Conservation (phyloP, 352 stramenopile species). For the Globisporangium middletonii region DNA sequence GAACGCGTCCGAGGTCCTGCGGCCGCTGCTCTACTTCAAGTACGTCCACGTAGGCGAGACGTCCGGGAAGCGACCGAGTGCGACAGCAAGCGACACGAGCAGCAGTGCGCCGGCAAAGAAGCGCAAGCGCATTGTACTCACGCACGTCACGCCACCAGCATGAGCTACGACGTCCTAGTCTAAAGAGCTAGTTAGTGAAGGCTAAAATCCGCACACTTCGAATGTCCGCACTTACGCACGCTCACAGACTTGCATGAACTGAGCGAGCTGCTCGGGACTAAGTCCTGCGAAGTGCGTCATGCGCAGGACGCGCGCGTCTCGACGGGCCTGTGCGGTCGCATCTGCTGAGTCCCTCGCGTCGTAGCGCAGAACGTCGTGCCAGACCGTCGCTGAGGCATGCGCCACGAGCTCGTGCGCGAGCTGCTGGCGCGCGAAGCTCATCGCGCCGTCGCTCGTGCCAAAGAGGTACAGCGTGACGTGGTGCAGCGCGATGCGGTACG, state of each 20-base stretch:
- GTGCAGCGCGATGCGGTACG: constrained; percentile 55
- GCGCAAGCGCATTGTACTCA: constrained; percentile 5
- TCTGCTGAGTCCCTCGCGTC: constrained; percentile 7
- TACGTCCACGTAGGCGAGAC: constrained; percentile 23
- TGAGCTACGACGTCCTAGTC: not conserved
- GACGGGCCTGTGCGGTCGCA: not conserved
- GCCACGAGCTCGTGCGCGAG: constrained; percentile 35
- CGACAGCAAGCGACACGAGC: not conserved
- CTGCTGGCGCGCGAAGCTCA: constrained; percentile 45
- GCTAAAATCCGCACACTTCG: not conserved
- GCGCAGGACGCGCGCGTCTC: constrained; percentile 7
- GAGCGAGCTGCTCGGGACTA: constrained; percentile 17
- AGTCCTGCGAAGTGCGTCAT: constrained; percentile 24
- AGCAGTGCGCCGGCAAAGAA: not conserved
- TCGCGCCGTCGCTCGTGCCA: constrained; percentile 10
- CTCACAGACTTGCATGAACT: constrained; percentile 13
- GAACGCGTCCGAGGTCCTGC: constrained; percentile 35
- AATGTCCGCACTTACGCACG: not conserved
- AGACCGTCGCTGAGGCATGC: constrained; percentile 28
- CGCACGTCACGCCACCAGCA: not conserved
- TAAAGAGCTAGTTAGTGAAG: not conserved
- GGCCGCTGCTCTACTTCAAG: constrained; percentile 72
- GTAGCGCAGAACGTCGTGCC: constrained; percentile 50
- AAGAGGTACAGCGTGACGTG: constrained; percentile 58
- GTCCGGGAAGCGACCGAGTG: not conserved